Percentiles rank a stretch among this genome's conserved stretches.
phyloP scores from a whole-genome alignment of 2,329 filamentous ascomycete genomes.

The Fonsecaea pugnacius region DNA sequence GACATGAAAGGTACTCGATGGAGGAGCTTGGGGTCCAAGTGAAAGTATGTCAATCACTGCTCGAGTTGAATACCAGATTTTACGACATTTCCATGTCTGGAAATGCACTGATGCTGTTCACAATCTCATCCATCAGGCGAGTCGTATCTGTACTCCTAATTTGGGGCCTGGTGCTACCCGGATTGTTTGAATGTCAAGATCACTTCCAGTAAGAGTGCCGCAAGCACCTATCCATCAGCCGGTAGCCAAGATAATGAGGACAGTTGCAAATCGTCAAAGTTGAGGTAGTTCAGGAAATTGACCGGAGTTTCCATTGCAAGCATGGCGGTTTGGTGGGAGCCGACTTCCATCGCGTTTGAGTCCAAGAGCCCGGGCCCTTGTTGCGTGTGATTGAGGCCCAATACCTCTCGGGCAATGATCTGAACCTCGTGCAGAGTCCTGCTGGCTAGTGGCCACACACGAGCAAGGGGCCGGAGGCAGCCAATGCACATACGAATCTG shows the following conservation, averaged over 20 bases:
- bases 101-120: too few relatives aligned
- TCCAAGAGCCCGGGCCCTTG: background rate
- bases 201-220: background rate
- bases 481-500: constrained; percentile 52
- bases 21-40: too few relatives aligned
- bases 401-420: constrained; percentile 45
- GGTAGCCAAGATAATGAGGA: background rate
- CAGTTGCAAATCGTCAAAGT: constrained; percentile 4
- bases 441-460: constrained; percentile 46
- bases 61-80: too few relatives aligned
- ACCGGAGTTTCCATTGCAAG: background rate
- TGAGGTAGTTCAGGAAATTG: background rate
- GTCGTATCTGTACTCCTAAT: background rate
- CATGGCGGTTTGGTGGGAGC: background rate
- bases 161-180: background rate
- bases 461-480: constrained; percentile 45
- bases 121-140: too few relatives aligned
- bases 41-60: too few relatives aligned
- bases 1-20: too few relatives aligned
- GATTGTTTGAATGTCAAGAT: background rate
- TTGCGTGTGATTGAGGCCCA: constrained; percentile 22
- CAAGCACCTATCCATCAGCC: background rate
- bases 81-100: too few relatives aligned
- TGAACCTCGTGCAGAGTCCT: constrained; percentile 49
- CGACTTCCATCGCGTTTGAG: background rate